These are phyloP conservation scores for Dichomitus squalens DNA, from an alignment of 1,284 basidiomycete genomes.

Conservation along the genomic window DNA sequence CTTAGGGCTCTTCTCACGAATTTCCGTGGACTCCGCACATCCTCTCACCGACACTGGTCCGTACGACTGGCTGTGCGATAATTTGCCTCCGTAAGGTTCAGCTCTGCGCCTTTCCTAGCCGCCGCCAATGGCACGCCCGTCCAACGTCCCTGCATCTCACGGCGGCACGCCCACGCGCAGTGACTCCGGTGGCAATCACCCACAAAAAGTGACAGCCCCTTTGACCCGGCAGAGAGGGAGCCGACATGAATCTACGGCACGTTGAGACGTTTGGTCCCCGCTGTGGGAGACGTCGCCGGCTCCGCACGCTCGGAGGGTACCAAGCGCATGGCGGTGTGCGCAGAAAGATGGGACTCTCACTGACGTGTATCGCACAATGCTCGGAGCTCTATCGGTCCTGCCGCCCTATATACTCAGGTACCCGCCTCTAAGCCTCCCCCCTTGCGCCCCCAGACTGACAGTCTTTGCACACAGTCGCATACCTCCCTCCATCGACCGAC, in stretches of 20 bases:
- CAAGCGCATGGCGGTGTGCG: constrained; percentile 16
- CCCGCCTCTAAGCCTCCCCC: not conserved
- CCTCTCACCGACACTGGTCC: constrained; percentile 12
- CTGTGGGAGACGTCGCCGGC: constrained; percentile 17
- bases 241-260: constrained; percentile 10
- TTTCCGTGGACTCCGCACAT: not conserved
- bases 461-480: not conserved
- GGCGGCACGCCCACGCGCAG: constrained; percentile 15
- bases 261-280: constrained; percentile 2
- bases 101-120: constrained; percentile 1
- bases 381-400: constrained; percentile 22
- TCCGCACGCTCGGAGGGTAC: constrained; percentile 13
- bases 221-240: constrained; percentile 7
- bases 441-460: not conserved
- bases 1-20: constrained; percentile 13
- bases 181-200: constrained; percentile 10
- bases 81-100: constrained; percentile 6
- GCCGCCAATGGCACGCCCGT: not conserved
- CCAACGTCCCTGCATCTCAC: constrained; percentile 5
- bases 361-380: constrained; percentile 23
- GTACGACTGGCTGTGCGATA: constrained; percentile 12
- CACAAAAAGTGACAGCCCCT: constrained; percentile 3
- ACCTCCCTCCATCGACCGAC: not conserved
- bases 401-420: constrained; percentile 20
- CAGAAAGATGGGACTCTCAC: constrained; percentile 10